Conservation (phyloP, 192 early-diverging fungal genomes). For the Dissophora ornata region DNA sequence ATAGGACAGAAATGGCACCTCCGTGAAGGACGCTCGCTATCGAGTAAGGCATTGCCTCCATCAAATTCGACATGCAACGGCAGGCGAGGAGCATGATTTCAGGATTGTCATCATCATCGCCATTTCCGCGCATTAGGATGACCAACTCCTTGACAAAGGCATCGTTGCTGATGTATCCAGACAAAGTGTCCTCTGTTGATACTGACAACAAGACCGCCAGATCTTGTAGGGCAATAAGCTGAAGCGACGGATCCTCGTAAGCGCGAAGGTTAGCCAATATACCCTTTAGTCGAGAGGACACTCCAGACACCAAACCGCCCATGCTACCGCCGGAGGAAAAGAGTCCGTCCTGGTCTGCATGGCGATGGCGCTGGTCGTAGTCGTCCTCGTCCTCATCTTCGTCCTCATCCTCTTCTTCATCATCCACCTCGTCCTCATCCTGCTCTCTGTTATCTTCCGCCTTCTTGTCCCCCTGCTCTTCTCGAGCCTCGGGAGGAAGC, state of each 20-base stretch:
- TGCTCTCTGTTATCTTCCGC: constrained; percentile 17
- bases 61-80: constrained; percentile 89
- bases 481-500: not conserved
- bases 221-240: constrained; percentile 89
- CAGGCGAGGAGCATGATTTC: constrained; percentile 91
- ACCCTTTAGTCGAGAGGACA: constrained; percentile 62
- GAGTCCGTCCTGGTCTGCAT: constrained; percentile 54
- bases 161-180: constrained; percentile 72
- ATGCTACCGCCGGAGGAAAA: constrained; percentile 50
- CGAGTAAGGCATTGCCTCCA: constrained; percentile 86
- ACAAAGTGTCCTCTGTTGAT: constrained; percentile 76
- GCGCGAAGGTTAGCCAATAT: constrained; percentile 70
- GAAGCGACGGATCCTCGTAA: constrained; percentile 69
- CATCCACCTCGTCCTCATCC: constrained; percentile 43
- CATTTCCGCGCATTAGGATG: constrained; percentile 65
- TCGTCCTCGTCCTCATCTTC: constrained; percentile 58
- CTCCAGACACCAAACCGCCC: constrained; percentile 53
- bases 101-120: constrained; percentile 62
- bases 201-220: constrained; percentile 81
- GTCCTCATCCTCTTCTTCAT: constrained; percentile 49
- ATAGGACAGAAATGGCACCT: constrained; percentile 76
- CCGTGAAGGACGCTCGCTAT: constrained; percentile 72
- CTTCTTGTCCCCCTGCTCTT: not conserved
- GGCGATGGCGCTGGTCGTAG: constrained; percentile 35
- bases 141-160: constrained; percentile 77